These are phyloP conservation scores for Lactarius indigo DNA, from an alignment of 768 basidiomycete species.

Conservation along the genomic window DNA sequence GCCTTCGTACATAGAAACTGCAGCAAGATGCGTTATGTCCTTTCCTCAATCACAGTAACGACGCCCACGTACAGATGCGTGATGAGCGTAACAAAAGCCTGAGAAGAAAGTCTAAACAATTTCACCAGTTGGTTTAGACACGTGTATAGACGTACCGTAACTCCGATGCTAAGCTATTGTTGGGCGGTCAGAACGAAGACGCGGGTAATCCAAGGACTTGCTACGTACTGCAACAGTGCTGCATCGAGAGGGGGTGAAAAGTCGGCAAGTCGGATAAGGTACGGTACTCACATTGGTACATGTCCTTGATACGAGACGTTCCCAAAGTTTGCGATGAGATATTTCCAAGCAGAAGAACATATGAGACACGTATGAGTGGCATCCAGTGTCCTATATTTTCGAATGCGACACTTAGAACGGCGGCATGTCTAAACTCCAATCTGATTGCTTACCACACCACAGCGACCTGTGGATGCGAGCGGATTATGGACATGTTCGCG, in stretches of 20 bases:
- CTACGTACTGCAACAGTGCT: slow-evolving; percentile 22
- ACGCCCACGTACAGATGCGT: slow-evolving; percentile 21
- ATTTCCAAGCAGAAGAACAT: slow-evolving; percentile 22
- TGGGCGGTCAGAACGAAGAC: background rate
- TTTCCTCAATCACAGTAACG: background rate
- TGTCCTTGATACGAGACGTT: background rate
- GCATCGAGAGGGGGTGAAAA: background rate
- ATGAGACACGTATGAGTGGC: slow-evolving; percentile 15
- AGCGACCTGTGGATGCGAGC: slow-evolving; percentile 12
- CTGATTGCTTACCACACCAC: slow-evolving; percentile 16
- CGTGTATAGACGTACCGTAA: slow-evolving; percentile 20
- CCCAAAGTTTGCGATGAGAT: slow-evolving; percentile 25
- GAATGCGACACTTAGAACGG: background rate
- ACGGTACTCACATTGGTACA: slow-evolving; percentile 17
- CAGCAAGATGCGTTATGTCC: background rate
- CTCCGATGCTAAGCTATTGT: slow-evolving; percentile 22
- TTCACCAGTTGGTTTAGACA: background rate
- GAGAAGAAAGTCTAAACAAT: background rate
- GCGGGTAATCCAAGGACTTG: background rate
- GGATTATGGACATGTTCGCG: background rate
- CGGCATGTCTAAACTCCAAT: background rate
- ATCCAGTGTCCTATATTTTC: slow-evolving; percentile 20
- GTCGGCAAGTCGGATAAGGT: background rate
- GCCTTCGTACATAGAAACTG: slow-evolving; percentile 22
- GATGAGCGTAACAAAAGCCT: slow-evolving; percentile 20